Evolutionary conservation across 441 rosid species (phyloP).

Genomic region (Mallotus repandus): DNA sequence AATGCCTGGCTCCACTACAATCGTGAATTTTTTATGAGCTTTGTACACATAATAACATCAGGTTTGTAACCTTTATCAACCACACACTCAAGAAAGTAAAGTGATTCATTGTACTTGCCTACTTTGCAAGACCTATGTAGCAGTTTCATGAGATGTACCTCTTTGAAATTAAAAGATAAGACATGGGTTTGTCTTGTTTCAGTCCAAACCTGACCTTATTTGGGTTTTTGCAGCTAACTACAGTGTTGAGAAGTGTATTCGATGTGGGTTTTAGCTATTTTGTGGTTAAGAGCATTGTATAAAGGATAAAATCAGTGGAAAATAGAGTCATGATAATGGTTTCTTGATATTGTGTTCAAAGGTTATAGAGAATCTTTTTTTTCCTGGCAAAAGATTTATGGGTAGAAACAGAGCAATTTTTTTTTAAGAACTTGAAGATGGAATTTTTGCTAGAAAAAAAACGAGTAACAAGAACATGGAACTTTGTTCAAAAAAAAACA

Average conservation of each 20-base stretch:
- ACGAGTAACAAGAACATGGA: not conserved
- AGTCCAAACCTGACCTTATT: constrained; percentile 27
- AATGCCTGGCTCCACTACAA: too few species aligned
- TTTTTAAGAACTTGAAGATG: constrained; percentile 11
- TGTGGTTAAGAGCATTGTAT: constrained; percentile 22
- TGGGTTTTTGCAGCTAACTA: constrained; percentile 32
- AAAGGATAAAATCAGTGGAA: constrained; percentile 40
- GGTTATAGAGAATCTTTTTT: not conserved
- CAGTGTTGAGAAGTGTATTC: constrained; percentile 25
- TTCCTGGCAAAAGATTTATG: not conserved
- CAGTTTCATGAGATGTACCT: constrained; percentile 50
- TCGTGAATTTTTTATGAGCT: constrained; percentile 45
- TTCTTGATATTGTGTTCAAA: constrained; percentile 6
- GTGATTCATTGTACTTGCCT: constrained; percentile 62
- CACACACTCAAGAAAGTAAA: constrained; percentile 67
- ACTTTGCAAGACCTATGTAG: constrained; percentile 54
- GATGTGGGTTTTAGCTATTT: constrained; percentile 35
- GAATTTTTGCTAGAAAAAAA: not conserved
- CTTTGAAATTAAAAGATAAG: constrained; percentile 48
- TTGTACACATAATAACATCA: constrained; percentile 66
- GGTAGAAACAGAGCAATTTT: not conserved
- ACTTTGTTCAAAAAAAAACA: not conserved
- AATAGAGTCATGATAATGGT: constrained; percentile 33
- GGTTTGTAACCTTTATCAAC: constrained; percentile 58
- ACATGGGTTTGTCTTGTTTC: constrained; percentile 46